phyloP scores from a whole-genome alignment of 805 yeast genomes.

The Saccharomycopsis lassenensis region DNA sequence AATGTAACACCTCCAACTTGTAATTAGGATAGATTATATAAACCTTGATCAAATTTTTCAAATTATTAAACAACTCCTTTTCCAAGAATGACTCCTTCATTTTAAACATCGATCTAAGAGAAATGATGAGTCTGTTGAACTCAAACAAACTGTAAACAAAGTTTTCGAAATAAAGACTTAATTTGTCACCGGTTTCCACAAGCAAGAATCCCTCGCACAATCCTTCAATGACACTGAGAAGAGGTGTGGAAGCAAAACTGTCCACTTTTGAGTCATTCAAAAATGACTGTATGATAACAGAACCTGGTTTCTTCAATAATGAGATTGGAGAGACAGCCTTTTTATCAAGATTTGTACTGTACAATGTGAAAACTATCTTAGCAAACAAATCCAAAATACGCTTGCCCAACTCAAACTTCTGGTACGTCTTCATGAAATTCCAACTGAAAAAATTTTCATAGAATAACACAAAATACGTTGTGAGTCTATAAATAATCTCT shows the following conservation, averaged over 20 bases:
- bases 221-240: conserved; percentile 38
- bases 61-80: conserved; percentile 38
- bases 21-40: conserved; percentile 40
- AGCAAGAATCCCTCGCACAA: conserved; percentile 19
- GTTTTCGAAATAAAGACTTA: conserved; percentile 36
- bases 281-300: conserved; percentile 42
- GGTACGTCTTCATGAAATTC: conserved; percentile 45
- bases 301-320: conserved; percentile 41
- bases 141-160: conserved; percentile 43
- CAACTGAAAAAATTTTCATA: conserved; percentile 69
- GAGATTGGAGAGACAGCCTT: conserved; percentile 18
- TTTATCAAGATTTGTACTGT: conserved; percentile 36
- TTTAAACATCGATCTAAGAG: conserved; percentile 41
- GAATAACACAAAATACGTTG: conserved; percentile 47
- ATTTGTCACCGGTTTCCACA: conserved; percentile 30
- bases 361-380: conserved; percentile 40
- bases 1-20: conserved; percentile 40
- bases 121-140: conserved; percentile 45
- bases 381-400: conserved; percentile 43
- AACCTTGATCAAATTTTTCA: conserved; percentile 46
- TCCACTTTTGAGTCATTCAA: conserved; percentile 40
- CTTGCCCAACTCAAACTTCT: conserved; percentile 52
- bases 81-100: conserved; percentile 48
- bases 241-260: conserved; percentile 43
- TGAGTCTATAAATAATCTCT: conserved; percentile 43